Evolutionary conservation across 495 filamentous ascomycete species (phyloP).

Genomic region (Xylaria castorea): DNA sequence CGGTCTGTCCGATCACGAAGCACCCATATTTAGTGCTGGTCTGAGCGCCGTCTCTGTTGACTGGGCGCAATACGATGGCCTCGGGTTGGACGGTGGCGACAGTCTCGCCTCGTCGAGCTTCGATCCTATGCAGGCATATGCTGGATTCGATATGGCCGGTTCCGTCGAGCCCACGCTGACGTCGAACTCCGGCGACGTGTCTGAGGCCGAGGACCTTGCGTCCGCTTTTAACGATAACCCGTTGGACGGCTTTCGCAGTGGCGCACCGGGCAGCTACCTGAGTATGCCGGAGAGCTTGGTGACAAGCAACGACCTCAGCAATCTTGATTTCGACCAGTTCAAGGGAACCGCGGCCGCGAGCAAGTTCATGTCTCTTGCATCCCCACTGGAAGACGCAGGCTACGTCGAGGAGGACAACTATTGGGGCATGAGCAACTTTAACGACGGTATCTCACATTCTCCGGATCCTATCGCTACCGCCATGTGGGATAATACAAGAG

Average conservation of each 20-base stretch:
- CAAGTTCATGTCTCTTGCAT: constrained; percentile 48
- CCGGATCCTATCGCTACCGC: constrained; percentile 40
- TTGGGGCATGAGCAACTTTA: constrained; percentile 44
- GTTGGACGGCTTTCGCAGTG: constrained; percentile 59
- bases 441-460: constrained; percentile 43
- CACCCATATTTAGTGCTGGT: constrained; percentile 70
- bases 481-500: constrained; percentile 40
- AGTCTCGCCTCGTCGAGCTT: constrained; percentile 68
- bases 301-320: constrained; percentile 61
- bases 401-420: constrained; percentile 37
- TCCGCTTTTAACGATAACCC: constrained; percentile 63
- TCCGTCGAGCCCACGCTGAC: constrained; percentile 64
- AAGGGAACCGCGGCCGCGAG: constrained; percentile 52
- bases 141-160: constrained; percentile 66
- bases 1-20: constrained; percentile 65
- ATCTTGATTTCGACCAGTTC: constrained; percentile 68
- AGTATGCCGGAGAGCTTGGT: constrained; percentile 59
- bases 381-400: constrained; percentile 46
- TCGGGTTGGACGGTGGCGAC: constrained; percentile 59
- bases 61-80: constrained; percentile 73
- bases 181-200: constrained; percentile 78
- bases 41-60: constrained; percentile 70
- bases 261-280: constrained; percentile 56
- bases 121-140: constrained; percentile 73
- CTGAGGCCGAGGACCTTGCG: constrained; percentile 72